Evolutionary conservation across 768 basidiomycete genomes (phyloP).

Genomic region (Dacryopinax primogenitus): DNA sequence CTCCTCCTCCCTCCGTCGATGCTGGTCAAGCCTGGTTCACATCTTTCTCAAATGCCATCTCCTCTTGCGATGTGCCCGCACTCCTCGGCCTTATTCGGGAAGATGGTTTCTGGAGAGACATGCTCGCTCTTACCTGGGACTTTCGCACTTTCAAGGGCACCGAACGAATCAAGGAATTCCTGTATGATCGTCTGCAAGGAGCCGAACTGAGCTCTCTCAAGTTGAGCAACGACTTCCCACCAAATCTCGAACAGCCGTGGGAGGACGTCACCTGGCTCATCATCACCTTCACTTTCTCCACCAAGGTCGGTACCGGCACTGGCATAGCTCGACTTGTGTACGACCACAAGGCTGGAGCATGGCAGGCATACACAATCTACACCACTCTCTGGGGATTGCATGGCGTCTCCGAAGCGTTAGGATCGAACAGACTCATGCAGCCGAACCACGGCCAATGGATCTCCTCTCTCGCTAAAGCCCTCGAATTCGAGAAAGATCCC

Average conservation of each 20-base stretch:
- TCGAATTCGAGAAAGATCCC: constrained; percentile 41
- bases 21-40: background rate
- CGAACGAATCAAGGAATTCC: background rate
- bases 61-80: background rate
- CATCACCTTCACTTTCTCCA: constrained; percentile 19
- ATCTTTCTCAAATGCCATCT: background rate
- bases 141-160: constrained; percentile 3
- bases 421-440: constrained; percentile 32
- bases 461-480: constrained; percentile 17
- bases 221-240: background rate
- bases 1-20: background rate
- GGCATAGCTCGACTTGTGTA: constrained; percentile 48
- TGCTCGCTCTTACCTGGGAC: constrained; percentile 12
- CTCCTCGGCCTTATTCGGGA: background rate
- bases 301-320: constrained; percentile 34
- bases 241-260: constrained; percentile 18
- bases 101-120: constrained; percentile 22
- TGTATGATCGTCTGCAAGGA: background rate
- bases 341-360: constrained; percentile 29
- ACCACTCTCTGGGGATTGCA: constrained; percentile 49
- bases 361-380: constrained; percentile 49
- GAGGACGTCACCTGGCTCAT: constrained; percentile 20
- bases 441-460: constrained; percentile 47
- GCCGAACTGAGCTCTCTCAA: background rate
- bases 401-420: constrained; percentile 38